These are phyloP conservation scores for Akanthomyces uredinophilus DNA, from an alignment of 2,329 filamentous ascomycete genomes.

Conservation along the genomic window DNA sequence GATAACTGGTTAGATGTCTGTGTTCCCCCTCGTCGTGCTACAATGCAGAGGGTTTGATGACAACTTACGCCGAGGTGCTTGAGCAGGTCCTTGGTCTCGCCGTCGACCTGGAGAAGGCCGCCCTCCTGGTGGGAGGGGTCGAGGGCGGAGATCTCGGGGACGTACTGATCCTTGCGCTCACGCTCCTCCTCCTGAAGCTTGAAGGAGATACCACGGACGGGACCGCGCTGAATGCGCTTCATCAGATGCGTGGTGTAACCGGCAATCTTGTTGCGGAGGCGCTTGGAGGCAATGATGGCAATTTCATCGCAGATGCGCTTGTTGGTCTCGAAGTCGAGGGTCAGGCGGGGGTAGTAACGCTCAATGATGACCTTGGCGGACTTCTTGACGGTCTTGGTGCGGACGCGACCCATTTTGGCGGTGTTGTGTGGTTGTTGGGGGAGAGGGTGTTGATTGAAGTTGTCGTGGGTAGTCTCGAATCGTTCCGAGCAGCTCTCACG, in stretches of 20 bases:
- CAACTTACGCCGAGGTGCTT: conserved; percentile 95
- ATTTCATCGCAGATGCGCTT: conserved; percentile 99
- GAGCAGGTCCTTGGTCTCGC: conserved; percentile 97
- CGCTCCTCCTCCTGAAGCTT: conserved; percentile 99
- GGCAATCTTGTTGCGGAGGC: conserved; percentile 99
- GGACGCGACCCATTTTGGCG: conserved; percentile 65
- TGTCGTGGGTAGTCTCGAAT: conserved; percentile 10
- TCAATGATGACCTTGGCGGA: conserved; percentile 99
- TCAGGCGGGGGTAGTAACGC: conserved; percentile 95
- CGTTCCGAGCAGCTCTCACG: not conserved
- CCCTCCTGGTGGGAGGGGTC: conserved; percentile 96
- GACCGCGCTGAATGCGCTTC: conserved; percentile 99
- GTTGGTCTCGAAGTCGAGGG: conserved; percentile 99
- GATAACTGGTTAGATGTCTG: conserved; percentile 26
- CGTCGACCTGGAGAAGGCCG: conserved; percentile 90
- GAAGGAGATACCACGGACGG: conserved; percentile 99
- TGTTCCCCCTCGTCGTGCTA: too few species aligned
- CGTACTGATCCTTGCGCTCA: conserved; percentile 99
- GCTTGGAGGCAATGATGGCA: conserved; percentile 98
- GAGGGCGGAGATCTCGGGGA: conserved; percentile 96
- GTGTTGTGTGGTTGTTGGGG: conserved; percentile 37
- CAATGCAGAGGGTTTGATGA: not conserved
- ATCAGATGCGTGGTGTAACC: conserved; percentile 98
- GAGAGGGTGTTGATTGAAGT: conserved; percentile 22
- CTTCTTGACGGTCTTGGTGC: conserved; percentile 67